Conservation (phyloP, 108 stramenopile species). For the Parietichytrium sp. region DNA sequence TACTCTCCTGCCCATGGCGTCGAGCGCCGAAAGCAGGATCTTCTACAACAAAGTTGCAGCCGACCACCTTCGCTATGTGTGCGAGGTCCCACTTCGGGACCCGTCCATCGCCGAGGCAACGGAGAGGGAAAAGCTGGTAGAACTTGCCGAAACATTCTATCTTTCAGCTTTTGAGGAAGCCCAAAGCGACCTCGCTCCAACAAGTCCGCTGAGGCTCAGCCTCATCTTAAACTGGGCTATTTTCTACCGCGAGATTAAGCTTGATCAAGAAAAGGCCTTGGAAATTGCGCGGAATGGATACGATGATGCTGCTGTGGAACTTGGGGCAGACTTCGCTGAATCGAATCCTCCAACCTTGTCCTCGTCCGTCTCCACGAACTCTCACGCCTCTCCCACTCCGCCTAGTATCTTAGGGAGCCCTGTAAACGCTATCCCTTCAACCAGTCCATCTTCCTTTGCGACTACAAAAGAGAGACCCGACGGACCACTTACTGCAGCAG, state of each 20-base stretch:
- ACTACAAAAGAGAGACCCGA: no score
- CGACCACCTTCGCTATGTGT: constrained; percentile 4
- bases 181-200: constrained; percentile 27
- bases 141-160: constrained; percentile 2
- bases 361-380: no score
- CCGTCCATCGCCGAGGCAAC: background rate
- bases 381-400: no score
- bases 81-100: constrained; percentile 3
- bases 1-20: background rate
- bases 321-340: no score
- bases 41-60: constrained; percentile 24
- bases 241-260: background rate
- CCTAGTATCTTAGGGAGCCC: no score
- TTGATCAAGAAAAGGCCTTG: background rate
- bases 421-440: no score
- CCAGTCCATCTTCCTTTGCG: no score
- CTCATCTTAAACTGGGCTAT: constrained; percentile 20
- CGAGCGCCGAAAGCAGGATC: background rate
- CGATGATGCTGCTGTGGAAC: constrained; percentile 28
- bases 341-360: no score
- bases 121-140: background rate
- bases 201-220: background rate
- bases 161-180: background rate
- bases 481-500: no score
- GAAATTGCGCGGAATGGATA: constrained; percentile 8